phyloP scores from a whole-genome alignment of 345 rosid species.

The Populus ilicifolia region DNA sequence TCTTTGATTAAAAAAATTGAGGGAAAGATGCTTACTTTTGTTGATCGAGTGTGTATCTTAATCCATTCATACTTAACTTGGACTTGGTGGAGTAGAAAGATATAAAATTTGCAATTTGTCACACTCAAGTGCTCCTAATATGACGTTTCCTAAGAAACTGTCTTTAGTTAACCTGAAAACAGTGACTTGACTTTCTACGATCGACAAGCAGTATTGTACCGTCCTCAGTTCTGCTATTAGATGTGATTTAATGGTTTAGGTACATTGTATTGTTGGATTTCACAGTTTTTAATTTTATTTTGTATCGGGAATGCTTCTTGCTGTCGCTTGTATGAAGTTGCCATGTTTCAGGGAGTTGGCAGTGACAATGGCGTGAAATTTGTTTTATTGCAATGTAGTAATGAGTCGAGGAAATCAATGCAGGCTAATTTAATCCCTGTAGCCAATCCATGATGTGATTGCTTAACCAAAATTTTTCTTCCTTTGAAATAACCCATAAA shows the following conservation, averaged over 20 bases:
- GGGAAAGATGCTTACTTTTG: neutral
- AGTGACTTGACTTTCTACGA: neutral
- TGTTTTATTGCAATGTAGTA: slow-evolving; percentile 5
- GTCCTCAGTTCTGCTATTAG: neutral
- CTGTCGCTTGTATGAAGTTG: slow-evolving; percentile 1
- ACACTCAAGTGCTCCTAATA: no score
- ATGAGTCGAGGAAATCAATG: slow-evolving; percentile 6
- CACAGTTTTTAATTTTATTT: slow-evolving; percentile 5
- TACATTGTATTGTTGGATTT: slow-evolving; percentile 7
- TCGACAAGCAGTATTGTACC: neutral
- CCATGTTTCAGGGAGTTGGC: slow-evolving; percentile 10
- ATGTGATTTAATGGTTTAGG: slow-evolving; percentile 8
- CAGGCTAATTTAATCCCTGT: slow-evolving; percentile 8
- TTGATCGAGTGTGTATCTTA: neutral
- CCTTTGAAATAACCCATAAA: neutral
- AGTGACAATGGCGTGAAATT: neutral
- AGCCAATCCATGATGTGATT: slow-evolving; percentile 22
- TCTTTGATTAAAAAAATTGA: neutral
- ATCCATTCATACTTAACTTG: neutral
- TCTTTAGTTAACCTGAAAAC: neutral
- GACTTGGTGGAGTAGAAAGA: neutral
- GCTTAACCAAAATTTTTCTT: neutral
- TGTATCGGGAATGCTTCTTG: slow-evolving; percentile 13
- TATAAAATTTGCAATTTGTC: neutral
- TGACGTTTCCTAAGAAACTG: neutral